Conservation (phyloP, 2,329 filamentous ascomycete genomes). For the Trichophyton equinum region DNA sequence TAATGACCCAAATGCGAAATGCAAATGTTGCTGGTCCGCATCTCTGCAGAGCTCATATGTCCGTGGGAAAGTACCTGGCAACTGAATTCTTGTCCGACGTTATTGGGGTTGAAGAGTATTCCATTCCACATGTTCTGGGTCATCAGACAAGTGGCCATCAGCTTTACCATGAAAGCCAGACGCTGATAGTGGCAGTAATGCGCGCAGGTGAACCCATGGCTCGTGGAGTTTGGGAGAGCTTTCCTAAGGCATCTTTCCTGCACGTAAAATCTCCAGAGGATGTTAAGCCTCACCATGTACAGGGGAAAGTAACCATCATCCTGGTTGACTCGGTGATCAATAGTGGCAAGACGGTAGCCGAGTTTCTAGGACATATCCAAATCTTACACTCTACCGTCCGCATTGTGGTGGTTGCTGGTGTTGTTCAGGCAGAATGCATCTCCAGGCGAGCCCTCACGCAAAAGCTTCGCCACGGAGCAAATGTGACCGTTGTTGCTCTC, state of each 20-base stretch:
- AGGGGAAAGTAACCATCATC: constrained; percentile 32
- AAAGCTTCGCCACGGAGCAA: constrained; percentile 15
- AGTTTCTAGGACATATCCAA: constrained; percentile 40
- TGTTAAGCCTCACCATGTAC: constrained; percentile 33
- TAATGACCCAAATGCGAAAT: constrained; percentile 45
- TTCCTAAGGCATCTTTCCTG: constrained; percentile 16
- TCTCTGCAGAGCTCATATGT: constrained; percentile 39
- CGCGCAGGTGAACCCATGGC: too few relatives aligned
- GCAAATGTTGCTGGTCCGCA: constrained; percentile 33
- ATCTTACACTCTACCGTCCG: constrained; percentile 26
- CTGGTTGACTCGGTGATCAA: constrained; percentile 53
- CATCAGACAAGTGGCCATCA: constrained; percentile 34
- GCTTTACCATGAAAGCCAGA: constrained; percentile 22
- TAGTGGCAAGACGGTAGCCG: constrained; percentile 38
- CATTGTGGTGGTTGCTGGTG: constrained; percentile 45
- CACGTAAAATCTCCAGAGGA: constrained; percentile 34
- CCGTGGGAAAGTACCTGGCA: constrained; percentile 43
- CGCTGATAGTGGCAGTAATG: too few relatives aligned
- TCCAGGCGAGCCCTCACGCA: constrained; percentile 12
- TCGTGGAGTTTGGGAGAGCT: too few relatives aligned
- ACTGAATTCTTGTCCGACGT: constrained; percentile 32
- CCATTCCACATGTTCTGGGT: constrained; percentile 43
- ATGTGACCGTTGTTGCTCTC: constrained; percentile 39
- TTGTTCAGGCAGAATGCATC: constrained; percentile 37
- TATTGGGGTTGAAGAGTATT: constrained; percentile 40